Evolutionary conservation across 2,329 filamentous ascomycete species (phyloP).

Genomic region (Beauveria rudraprayagi): DNA sequence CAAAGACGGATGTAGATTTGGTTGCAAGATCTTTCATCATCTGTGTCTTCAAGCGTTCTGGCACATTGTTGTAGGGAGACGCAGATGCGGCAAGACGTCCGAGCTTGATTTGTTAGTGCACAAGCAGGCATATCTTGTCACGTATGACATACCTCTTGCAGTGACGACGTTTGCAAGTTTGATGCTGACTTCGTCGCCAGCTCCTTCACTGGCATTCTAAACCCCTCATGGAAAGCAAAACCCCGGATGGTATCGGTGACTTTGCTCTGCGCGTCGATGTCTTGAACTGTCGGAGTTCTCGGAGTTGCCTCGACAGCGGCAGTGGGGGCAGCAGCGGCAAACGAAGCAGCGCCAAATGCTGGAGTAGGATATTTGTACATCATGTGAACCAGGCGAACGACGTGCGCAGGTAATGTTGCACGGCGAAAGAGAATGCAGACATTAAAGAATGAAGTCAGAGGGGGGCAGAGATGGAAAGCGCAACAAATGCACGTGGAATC

Average conservation of each 20-base stretch:
- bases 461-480: no score
- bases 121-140: not conserved
- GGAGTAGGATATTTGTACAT: not conserved
- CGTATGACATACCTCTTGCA: not conserved
- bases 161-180: not conserved
- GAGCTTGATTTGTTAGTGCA: not conserved
- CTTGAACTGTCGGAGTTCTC: not conserved
- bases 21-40: not conserved
- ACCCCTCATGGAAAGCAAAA: not conserved
- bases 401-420: no score
- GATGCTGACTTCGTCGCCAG: not conserved
- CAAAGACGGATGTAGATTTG: conserved; percentile 13
- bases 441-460: no score
- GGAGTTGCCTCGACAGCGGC: not conserved
- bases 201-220: not conserved
- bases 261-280: not conserved
- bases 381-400: not conserved
- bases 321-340: not conserved
- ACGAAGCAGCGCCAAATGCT: not conserved
- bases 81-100: not conserved
- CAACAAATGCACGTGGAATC: no score
- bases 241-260: not conserved
- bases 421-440: no score
- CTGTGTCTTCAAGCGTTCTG: not conserved
- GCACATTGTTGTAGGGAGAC: not conserved